These are phyloP conservation scores for Xerocomellus intermedius DNA, from an alignment of 768 basidiomycete genomes.

Conservation along the genomic window DNA sequence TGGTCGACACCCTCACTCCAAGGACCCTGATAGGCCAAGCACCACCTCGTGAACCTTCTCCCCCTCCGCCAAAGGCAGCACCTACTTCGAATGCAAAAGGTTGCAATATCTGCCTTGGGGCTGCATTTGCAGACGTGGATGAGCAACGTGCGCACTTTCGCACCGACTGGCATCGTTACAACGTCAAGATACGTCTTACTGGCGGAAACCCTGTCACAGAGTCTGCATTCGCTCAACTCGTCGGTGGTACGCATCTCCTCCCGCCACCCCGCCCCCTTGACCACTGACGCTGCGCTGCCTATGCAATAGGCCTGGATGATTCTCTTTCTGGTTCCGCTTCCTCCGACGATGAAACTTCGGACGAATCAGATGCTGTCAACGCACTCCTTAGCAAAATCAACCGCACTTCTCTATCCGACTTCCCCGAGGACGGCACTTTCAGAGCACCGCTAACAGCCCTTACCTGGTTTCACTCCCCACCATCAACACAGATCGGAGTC, in stretches of 20 bases:
- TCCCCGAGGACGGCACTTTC: constrained; percentile 40
- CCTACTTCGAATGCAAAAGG: constrained; percentile 41
- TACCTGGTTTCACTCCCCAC: constrained; percentile 88
- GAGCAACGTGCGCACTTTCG: constrained; percentile 86
- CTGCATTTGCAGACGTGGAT: constrained; percentile 67
- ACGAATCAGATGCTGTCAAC: constrained; percentile 65
- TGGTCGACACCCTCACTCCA: constrained; percentile 69
- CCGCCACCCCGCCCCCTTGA: background rate
- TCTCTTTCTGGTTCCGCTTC: constrained; percentile 93
- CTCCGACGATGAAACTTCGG: constrained; percentile 52
- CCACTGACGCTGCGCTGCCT: background rate
- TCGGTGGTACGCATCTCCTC: constrained; percentile 62
- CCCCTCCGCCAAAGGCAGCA: constrained; percentile 33
- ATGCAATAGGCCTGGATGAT: constrained; percentile 63
- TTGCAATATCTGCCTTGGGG: constrained; percentile 73
- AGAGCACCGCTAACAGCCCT: constrained; percentile 62
- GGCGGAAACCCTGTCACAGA: constrained; percentile 66
- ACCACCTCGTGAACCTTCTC: constrained; percentile 31
- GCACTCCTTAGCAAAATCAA: constrained; percentile 64
- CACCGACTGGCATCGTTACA: constrained; percentile 98
- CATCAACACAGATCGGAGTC: constrained; percentile 85
- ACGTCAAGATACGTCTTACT: constrained; percentile 77
- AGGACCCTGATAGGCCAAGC: constrained; percentile 54
- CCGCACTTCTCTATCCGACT: constrained; percentile 43
- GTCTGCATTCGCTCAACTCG: constrained; percentile 67